Percentiles rank a stretch among this genome's conserved stretches.
Conservation (phyloP, 2,329 filamentous ascomycete species). For the Calonectria crousiana region DNA sequence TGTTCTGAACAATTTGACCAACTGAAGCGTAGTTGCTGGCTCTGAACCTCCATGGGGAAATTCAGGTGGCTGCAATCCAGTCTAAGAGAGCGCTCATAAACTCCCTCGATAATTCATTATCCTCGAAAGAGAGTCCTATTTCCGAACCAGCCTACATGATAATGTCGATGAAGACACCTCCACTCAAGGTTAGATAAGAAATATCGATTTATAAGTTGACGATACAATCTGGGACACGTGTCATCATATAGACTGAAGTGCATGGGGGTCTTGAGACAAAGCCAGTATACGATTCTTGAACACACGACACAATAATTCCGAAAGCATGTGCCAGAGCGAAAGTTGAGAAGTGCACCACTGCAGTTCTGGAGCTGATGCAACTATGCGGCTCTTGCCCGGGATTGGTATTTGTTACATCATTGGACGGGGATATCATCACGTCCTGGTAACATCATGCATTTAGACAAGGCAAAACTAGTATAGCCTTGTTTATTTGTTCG, state of each 20-base stretch:
- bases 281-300: neutral
- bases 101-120: neutral
- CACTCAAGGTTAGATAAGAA: neutral
- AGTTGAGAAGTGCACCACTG: neutral
- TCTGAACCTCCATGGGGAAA: no score
- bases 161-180: neutral
- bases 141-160: neutral
- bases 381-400: neutral
- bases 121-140: neutral
- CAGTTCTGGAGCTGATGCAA: neutral
- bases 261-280: neutral
- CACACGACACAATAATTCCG: neutral
- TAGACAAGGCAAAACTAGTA: neutral
- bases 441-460: neutral
- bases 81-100: neutral
- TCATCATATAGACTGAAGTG: neutral
- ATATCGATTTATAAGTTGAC: neutral
- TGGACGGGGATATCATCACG: neutral
- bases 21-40: no score
- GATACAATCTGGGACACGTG: neutral
- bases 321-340: neutral
- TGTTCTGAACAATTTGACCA: no score
- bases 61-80: no score
- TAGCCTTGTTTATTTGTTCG: neutral
- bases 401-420: neutral